Evolutionary conservation across 2,329 filamentous ascomycete genomes (phyloP).

Genomic region (Juglanconis oblonga): DNA sequence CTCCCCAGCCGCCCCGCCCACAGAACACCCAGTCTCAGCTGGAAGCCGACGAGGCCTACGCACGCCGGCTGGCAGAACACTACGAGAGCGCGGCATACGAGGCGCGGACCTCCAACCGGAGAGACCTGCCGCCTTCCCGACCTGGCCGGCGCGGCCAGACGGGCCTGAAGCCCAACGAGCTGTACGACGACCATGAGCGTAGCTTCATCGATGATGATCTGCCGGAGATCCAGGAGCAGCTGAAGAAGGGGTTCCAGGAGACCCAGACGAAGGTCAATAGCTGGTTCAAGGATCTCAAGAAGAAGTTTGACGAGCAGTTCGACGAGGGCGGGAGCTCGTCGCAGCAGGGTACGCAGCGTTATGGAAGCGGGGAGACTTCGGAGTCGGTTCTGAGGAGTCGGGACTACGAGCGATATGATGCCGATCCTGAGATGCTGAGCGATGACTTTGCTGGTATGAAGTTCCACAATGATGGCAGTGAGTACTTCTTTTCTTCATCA

Average conservation of each 20-base stretch:
- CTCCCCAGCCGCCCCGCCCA: constrained; percentile 55
- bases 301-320: constrained; percentile 88
- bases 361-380: constrained; percentile 48
- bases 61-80: constrained; percentile 88
- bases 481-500: constrained; percentile 28
- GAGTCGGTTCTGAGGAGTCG: constrained; percentile 70
- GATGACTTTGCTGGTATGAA: constrained; percentile 81
- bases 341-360: constrained; percentile 28
- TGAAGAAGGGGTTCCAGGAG: constrained; percentile 91
- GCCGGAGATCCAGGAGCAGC: constrained; percentile 86
- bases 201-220: constrained; percentile 97
- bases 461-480: constrained; percentile 61
- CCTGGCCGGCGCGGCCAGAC: constrained; percentile 45
- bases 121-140: constrained; percentile 15
- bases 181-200: constrained; percentile 69
- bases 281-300: constrained; percentile 89
- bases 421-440: constrained; percentile 83
- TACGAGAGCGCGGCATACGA: constrained; percentile 68
- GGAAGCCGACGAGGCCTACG: constrained; percentile 87
- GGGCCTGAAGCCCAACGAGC: constrained; percentile 53
- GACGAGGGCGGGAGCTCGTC: constrained; percentile 63
- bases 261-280: constrained; percentile 90
- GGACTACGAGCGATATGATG: constrained; percentile 90
- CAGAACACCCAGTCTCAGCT: constrained; percentile 67
- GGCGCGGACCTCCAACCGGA: constrained; percentile 48